Percentiles rank a stretch among this genome's conserved stretches.
Conservation (phyloP, 2,329 filamentous ascomycete species). For the Monosporascus cannonballus region DNA sequence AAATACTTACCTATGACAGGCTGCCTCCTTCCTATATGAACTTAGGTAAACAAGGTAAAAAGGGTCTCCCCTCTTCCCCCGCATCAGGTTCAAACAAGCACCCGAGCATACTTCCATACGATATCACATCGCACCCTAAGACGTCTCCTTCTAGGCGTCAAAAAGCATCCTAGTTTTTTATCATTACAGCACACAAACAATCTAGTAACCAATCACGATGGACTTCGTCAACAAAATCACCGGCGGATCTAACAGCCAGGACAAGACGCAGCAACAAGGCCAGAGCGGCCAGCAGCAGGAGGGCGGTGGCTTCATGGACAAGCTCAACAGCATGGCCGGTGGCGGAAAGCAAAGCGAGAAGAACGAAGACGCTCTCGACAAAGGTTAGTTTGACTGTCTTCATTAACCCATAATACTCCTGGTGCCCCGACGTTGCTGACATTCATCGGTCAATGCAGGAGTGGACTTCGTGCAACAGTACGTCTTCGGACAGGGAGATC, state of each 20-base stretch:
- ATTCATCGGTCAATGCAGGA: slow-evolving; percentile 38
- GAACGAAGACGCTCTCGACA: slow-evolving; percentile 78
- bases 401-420: not conserved
- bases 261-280: slow-evolving; percentile 17
- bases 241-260: slow-evolving; percentile 28
- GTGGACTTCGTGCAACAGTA: slow-evolving; percentile 76
- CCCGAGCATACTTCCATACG: no score
- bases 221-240: slow-evolving; percentile 49
- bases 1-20: no score
- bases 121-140: no score
- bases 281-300: slow-evolving; percentile 33
- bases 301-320: slow-evolving; percentile 56
- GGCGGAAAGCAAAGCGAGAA: slow-evolving; percentile 71
- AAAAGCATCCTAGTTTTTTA: no score
- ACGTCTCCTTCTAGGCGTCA: no score
- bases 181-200: not conserved
- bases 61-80: no score
- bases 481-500: slow-evolving; percentile 61
- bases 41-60: no score
- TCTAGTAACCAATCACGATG: slow-evolving; percentile 32
- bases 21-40: no score
- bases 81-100: no score
- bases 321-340: slow-evolving; percentile 65
- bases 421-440: slow-evolving; percentile 1
- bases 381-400: slow-evolving; percentile 44